A percentile compares a stretch with the other conserved stretches of the same genome.
Evolutionary conservation across 768 basidiomycete species (phyloP).

Genomic region (Chalciporus chontae): DNA sequence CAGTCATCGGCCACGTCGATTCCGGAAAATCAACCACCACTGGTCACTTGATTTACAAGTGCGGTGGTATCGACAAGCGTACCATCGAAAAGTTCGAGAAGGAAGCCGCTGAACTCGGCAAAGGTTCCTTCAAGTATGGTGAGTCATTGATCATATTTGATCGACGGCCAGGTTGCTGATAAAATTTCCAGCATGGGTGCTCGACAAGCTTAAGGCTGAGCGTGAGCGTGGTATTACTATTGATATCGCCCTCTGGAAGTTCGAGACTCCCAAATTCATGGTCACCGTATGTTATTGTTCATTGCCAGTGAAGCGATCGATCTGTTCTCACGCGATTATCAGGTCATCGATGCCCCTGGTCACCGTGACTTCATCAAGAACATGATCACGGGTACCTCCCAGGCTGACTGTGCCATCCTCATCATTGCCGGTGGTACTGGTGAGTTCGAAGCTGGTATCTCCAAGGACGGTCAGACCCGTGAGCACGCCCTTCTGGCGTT

Average conservation of each 20-base stretch:
- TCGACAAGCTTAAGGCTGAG: constrained; percentile 99
- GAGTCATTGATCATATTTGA: constrained; percentile 31
- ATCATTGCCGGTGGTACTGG: constrained; percentile 99
- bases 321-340: constrained; percentile 9
- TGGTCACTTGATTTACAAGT: constrained; percentile 99
- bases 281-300: constrained; percentile 65
- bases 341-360: constrained; percentile 99
- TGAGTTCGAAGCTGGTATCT: constrained; percentile 99
- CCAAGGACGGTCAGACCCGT: constrained; percentile 99
- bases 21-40: constrained; percentile 99
- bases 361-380: constrained; percentile 99
- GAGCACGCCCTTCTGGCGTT: constrained; percentile 99
- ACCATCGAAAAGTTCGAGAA: constrained; percentile 99
- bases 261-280: constrained; percentile 97
- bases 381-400: constrained; percentile 99
- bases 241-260: constrained; percentile 99
- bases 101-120: constrained; percentile 99
- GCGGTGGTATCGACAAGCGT: constrained; percentile 99
- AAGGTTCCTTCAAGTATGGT: constrained; percentile 99
- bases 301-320: neutral
- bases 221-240: constrained; percentile 99
- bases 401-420: constrained; percentile 99
- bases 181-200: constrained; percentile 83
- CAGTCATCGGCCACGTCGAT: constrained; percentile 99
- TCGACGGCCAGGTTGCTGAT: constrained; percentile 19